Percentiles rank a stretch among this genome's conserved stretches.
Conservation (phyloP, 257 asterid species). For the Rehmannia glutinosa region DNA sequence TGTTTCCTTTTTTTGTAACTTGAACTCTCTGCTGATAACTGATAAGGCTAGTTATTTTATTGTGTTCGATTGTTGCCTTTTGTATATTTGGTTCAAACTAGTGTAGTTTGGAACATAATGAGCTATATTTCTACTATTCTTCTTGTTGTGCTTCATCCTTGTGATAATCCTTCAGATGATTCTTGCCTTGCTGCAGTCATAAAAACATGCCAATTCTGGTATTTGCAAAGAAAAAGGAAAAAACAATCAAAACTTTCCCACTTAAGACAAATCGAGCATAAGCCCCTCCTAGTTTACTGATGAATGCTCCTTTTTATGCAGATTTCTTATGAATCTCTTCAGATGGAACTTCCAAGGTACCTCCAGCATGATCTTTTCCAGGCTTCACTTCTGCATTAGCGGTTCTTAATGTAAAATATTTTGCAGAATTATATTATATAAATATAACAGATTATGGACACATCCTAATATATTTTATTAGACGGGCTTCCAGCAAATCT, state of each 20-base stretch:
- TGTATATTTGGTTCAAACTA: too few relatives aligned
- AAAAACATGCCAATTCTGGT: too few relatives aligned
- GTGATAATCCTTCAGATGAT: too few relatives aligned
- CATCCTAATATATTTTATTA: background rate
- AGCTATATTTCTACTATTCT: too few relatives aligned
- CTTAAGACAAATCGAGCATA: background rate
- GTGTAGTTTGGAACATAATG: too few relatives aligned
- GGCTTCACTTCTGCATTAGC: slow-evolving; percentile 71
- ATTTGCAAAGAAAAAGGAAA: background rate
- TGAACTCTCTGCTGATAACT: too few relatives aligned
- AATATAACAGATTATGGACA: too few relatives aligned
- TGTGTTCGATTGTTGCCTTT: too few relatives aligned
- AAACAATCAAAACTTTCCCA: background rate
- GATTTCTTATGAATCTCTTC: slow-evolving; percentile 68
- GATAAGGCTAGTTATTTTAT: too few relatives aligned
- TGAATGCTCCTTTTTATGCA: slow-evolving; percentile 20
- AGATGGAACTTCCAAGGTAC: slow-evolving; percentile 79
- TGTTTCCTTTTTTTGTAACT: too few relatives aligned
- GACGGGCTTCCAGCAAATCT: background rate
- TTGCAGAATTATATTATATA: background rate
- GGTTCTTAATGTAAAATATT: slow-evolving; percentile 4
- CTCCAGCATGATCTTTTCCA: slow-evolving; percentile 71
- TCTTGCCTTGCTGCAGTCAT: too few relatives aligned
- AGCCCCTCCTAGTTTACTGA: slow-evolving; percentile 6
- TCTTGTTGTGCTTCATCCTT: too few relatives aligned